phyloP scores from a whole-genome alignment of 2,329 filamentous ascomycete genomes.

The Chaetomiaceae sp. region DNA sequence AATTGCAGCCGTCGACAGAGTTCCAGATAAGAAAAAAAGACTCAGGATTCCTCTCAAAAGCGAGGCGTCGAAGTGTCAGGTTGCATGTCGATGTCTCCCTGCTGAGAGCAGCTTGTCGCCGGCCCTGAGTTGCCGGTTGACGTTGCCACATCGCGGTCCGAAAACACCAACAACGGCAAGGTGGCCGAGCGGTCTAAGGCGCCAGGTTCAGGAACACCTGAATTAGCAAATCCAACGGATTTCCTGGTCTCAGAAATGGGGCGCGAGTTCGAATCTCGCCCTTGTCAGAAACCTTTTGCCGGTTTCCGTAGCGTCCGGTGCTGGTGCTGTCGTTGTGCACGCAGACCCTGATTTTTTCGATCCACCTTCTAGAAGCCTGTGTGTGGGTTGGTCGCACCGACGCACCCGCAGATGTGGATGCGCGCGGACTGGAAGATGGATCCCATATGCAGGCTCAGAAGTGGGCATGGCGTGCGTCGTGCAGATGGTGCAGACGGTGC shows the following conservation, averaged over 20 bases:
- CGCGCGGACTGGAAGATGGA: too few relatives aligned
- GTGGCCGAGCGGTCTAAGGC: conserved; percentile 20
- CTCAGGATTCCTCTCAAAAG: too few relatives aligned
- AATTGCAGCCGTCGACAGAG: too few relatives aligned
- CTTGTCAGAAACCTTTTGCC: conserved; percentile 15
- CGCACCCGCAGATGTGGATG: conserved; percentile 3
- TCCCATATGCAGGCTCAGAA: too few relatives aligned
- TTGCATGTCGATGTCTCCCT: background rate
- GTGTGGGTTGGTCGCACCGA: background rate
- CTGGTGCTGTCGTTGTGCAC: too few relatives aligned
- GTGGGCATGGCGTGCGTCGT: conserved; percentile 10
- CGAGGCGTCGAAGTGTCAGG: background rate
- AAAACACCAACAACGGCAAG: conserved; percentile 10
- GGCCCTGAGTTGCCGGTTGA: background rate
- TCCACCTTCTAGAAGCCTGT: conserved; percentile 13
- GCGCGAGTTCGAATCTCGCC: conserved; percentile 20
- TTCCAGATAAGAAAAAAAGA: too few relatives aligned
- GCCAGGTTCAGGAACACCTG: conserved; percentile 21
- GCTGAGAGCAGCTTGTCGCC: too few relatives aligned
- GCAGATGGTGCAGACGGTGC: too few relatives aligned
- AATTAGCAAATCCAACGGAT: conserved; percentile 14
- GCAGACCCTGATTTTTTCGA: background rate
- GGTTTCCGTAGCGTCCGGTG: background rate
- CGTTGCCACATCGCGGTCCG: background rate
- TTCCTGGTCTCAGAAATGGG: conserved; percentile 20